Evolutionary conservation across 345 rosid species (phyloP), one percentile per base, ranked within the genome.

Genomic region (Carallia pectinifolia): DNA sequence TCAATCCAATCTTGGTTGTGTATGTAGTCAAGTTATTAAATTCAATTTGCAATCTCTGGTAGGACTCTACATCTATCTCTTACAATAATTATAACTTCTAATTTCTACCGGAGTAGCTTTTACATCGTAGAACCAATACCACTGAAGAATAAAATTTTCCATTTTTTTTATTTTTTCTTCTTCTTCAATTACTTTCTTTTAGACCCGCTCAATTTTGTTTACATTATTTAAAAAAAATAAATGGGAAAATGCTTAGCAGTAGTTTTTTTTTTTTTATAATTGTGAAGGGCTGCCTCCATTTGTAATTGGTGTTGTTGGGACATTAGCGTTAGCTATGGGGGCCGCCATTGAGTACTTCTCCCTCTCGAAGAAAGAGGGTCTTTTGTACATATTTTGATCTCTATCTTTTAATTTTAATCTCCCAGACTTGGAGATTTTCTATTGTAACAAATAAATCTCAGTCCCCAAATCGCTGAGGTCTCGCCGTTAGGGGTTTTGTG

Each of bases 311-410:
- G 87, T 84, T 36, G 67, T 83, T 67, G 92, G 94, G 76, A 73
- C 82, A 30, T 85, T 87, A 18, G 73, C 84, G 23, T 87, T 79
- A 44, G 60, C 84, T 65, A 61, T 85, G 12, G 76, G 88, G 38
- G 88, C 93, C 58, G 81, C 86, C 62, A 1, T 87, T 65, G 89
- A 88, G 66, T 92, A 81, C 73, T 80, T 87, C 56, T 81, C 89
- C 7, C 72, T 87, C 69, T 82, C 84, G 6, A 73, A 83, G 6
- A 73, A 83, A 72, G 84, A 79, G 75, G 93, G 95, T 89, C 16
- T 7, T 17, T 40, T 48, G 23, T 23, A 44, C 50, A 12, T 16
- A 18, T 16, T n/a, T 62, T 18, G 16, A 56, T 61, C 61, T 38
- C 27, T 3, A 10, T 36, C 61, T 17, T 8, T 39, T 59, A 19